Percentiles rank a stretch among this genome's conserved stretches.
Evolutionary conservation across 1,284 basidiomycete genomes (phyloP).

Genomic region (Ganoderma sinense): DNA sequence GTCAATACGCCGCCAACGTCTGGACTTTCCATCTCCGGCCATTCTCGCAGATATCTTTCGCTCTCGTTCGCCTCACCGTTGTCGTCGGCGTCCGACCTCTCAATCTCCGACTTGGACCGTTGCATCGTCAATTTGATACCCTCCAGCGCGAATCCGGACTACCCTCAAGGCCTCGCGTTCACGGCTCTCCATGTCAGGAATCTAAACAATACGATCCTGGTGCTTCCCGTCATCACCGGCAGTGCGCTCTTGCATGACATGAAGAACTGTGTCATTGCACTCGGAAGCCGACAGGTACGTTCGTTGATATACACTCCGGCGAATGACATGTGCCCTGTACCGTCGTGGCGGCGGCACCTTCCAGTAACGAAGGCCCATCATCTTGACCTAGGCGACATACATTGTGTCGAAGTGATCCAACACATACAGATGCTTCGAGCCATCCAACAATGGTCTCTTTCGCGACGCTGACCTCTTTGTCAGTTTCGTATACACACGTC

Average conservation of each 20-base stretch:
- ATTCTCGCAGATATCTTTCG: constrained; percentile 33
- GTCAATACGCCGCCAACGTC: constrained; percentile 20
- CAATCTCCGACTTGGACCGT: constrained; percentile 62
- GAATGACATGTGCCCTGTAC: neutral
- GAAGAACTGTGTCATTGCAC: constrained; percentile 62
- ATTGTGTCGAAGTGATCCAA: neutral
- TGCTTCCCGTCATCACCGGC: constrained; percentile 70
- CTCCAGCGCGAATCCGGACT: constrained; percentile 18
- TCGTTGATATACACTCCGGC: neutral
- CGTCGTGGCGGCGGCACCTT: neutral
- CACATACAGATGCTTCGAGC: neutral
- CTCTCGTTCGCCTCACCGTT: constrained; percentile 38
- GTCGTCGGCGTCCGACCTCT: constrained; percentile 53
- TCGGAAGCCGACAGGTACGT: constrained; percentile 80
- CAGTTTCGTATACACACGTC: constrained; percentile 87
- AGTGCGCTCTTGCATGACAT: constrained; percentile 76
- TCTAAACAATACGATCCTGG: constrained; percentile 60
- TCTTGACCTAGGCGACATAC: neutral
- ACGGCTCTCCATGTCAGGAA: constrained; percentile 72
- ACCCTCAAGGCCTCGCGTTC: constrained; percentile 37
- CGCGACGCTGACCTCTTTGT: neutral
- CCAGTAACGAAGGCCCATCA: neutral
- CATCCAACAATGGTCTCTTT: neutral
- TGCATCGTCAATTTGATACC: constrained; percentile 75
- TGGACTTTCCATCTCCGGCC: constrained; percentile 27